These are phyloP conservation scores for Verticillium longisporum DNA, from an alignment of 2,329 filamentous ascomycete genomes.

Conservation along the genomic window DNA sequence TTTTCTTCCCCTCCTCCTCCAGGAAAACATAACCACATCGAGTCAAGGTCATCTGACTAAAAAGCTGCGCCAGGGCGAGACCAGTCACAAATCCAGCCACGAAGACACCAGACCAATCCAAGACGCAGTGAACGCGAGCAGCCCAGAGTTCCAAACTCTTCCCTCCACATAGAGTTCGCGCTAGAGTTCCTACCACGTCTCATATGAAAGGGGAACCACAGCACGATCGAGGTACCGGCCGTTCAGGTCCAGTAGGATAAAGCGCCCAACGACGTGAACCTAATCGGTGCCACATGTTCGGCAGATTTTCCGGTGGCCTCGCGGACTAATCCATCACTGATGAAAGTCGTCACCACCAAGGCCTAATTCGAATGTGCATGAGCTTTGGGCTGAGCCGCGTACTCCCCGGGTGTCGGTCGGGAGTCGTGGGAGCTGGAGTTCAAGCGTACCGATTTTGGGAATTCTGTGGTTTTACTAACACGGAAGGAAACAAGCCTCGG, in stretches of 20 bases:
- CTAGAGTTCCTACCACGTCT: neutral
- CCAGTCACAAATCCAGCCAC: neutral
- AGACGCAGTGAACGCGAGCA: neutral
- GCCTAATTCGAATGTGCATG: neutral
- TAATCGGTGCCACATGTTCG: neutral
- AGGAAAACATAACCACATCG: neutral
- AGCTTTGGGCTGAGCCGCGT: neutral
- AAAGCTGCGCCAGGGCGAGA: neutral
- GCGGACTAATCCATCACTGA: neutral
- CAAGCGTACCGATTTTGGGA: neutral
- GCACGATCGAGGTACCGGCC: neutral
- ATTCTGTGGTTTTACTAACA: neutral
- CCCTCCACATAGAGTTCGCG: neutral
- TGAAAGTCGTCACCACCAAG: neutral
- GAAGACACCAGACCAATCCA: neutral
- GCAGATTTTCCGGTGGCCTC: neutral
- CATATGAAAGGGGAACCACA: neutral
- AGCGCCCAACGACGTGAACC: neutral
- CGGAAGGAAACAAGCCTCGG: neutral
- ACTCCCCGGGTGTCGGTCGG: neutral
- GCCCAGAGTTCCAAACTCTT: neutral
- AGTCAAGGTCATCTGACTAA: neutral
- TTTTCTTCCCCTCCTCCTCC: neutral
- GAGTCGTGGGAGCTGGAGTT: neutral
- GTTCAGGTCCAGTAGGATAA: neutral